phyloP scores from a whole-genome alignment of 495 filamentous ascomycete species.

The Darksidea phi region DNA sequence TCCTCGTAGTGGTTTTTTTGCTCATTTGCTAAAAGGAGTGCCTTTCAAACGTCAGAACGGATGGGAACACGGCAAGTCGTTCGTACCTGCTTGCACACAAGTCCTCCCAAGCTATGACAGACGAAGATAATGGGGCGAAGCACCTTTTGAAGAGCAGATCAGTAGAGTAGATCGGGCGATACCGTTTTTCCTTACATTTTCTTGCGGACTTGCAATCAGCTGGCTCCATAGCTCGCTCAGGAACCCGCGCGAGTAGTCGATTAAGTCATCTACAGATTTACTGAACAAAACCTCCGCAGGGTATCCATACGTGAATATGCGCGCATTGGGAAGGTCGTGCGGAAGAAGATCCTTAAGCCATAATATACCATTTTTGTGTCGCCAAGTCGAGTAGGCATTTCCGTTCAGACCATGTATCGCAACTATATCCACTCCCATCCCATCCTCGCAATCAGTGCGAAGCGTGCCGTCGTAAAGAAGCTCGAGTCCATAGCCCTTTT shows the following conservation, averaged over 20 bases:
- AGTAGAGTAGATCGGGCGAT: too few species aligned
- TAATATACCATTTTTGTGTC: slow-evolving; percentile 30
- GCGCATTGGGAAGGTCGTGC: slow-evolving; percentile 12
- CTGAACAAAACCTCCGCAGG: slow-evolving; percentile 25
- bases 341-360: slow-evolving; percentile 34
- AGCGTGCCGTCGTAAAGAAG: slow-evolving; percentile 3
- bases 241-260: slow-evolving; percentile 21
- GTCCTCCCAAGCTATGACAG: slow-evolving; percentile 34
- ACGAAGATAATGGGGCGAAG: slow-evolving; percentile 32
- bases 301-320: slow-evolving; percentile 35
- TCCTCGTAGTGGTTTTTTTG: slow-evolving; percentile 5
- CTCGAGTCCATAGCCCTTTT: slow-evolving; percentile 1
- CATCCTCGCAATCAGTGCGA: neutral
- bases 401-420: slow-evolving; percentile 36
- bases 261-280: slow-evolving; percentile 16
- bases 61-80: neutral
- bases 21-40: slow-evolving; percentile 20
- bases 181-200: too few species aligned
- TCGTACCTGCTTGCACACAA: slow-evolving; percentile 37
- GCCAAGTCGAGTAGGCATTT: slow-evolving; percentile 26
- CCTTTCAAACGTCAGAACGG: slow-evolving; percentile 15
- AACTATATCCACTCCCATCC: slow-evolving; percentile 27
- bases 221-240: slow-evolving; percentile 3
- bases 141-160: too few species aligned
- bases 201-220: too few species aligned